These are phyloP conservation scores for Russula dissimulans DNA, from an alignment of 768 basidiomycete species.

Conservation along the genomic window DNA sequence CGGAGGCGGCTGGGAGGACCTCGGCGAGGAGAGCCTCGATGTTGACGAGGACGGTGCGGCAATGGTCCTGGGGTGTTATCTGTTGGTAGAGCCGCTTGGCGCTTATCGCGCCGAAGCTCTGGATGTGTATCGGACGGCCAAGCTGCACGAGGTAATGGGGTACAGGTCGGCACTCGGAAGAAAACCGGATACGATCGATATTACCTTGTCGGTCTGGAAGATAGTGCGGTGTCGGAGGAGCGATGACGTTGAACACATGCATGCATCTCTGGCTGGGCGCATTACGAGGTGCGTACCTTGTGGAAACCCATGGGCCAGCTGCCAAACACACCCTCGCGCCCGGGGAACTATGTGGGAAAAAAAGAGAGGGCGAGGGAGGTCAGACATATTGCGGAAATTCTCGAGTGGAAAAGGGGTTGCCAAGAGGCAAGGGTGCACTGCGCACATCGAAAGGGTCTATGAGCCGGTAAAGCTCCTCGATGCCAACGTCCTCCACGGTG, in stretches of 20 bases:
- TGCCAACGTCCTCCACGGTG: conserved; percentile 52
- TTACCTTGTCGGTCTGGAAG: conserved; percentile 58
- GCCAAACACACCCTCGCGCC: conserved; percentile 57
- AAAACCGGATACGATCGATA: not conserved
- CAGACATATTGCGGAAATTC: not conserved
- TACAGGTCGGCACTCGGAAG: too few species aligned
- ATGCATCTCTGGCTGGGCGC: not conserved
- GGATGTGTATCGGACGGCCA: conserved; percentile 65
- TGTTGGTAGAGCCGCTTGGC: conserved; percentile 46
- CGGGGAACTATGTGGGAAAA: conserved; percentile 45
- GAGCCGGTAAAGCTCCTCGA: conserved; percentile 51
- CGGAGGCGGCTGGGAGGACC: conserved; percentile 54
- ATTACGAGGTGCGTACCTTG: conserved; percentile 37
- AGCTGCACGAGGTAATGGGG: conserved; percentile 30
- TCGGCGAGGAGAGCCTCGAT: conserved; percentile 57
- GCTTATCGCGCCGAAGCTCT: conserved; percentile 53
- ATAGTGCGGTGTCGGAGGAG: not conserved
- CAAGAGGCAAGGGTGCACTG: conserved; percentile 2
- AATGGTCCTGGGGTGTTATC: conserved; percentile 42
- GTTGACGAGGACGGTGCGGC: conserved; percentile 56
- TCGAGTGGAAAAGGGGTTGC: too few species aligned
- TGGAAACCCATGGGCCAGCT: conserved; percentile 77
- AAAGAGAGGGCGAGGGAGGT: not conserved
- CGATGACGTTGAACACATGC: not conserved
- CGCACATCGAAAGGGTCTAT: conserved; percentile 68